Conservation (phyloP, 176 grass and related monocot genomes). For the Paspalum notatum region DNA sequence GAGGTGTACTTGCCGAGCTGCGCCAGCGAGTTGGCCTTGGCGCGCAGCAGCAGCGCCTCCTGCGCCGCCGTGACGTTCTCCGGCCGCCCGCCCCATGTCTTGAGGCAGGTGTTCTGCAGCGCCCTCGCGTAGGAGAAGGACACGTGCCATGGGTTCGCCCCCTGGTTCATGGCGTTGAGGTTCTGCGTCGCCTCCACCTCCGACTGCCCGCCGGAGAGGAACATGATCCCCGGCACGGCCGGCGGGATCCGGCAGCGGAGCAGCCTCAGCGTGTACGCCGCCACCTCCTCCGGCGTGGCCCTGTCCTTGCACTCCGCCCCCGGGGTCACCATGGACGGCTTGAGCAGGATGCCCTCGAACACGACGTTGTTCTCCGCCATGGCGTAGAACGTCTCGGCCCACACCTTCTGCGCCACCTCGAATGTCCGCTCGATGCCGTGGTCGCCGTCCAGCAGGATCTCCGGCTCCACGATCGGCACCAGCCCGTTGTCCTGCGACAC, state of each 20-base stretch:
- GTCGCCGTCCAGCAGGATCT: constrained; percentile 77
- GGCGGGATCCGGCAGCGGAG: constrained; percentile 73
- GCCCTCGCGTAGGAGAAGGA: constrained; percentile 82
- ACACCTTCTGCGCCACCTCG: constrained; percentile 72
- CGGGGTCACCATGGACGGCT: constrained; percentile 82
- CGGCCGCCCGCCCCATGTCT: constrained; percentile 69
- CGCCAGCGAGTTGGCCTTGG: constrained; percentile 73
- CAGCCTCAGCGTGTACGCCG: constrained; percentile 66
- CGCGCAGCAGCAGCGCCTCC: constrained; percentile 61
- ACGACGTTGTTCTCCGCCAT: constrained; percentile 74
- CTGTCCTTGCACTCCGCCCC: constrained; percentile 60
- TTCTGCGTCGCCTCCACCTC: constrained; percentile 80
- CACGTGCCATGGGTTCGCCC: constrained; percentile 71
- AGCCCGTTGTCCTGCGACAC: constrained; percentile 78
- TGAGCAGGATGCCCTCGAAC: constrained; percentile 81
- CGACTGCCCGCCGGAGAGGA: constrained; percentile 82
- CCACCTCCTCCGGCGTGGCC: constrained; percentile 65
- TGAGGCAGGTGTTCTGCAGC: constrained; percentile 87
- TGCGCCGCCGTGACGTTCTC: constrained; percentile 77
- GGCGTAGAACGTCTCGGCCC: constrained; percentile 73
- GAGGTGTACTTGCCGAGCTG: constrained; percentile 75
- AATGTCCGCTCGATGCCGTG: constrained; percentile 70
- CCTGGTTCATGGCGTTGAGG: constrained; percentile 86
- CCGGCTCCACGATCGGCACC: constrained; percentile 83
- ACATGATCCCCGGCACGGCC: constrained; percentile 73